A percentile compares a stretch with the other conserved stretches of the same genome.
Conservation (phyloP, 768 basidiomycete species). For the Terana coerulea region DNA sequence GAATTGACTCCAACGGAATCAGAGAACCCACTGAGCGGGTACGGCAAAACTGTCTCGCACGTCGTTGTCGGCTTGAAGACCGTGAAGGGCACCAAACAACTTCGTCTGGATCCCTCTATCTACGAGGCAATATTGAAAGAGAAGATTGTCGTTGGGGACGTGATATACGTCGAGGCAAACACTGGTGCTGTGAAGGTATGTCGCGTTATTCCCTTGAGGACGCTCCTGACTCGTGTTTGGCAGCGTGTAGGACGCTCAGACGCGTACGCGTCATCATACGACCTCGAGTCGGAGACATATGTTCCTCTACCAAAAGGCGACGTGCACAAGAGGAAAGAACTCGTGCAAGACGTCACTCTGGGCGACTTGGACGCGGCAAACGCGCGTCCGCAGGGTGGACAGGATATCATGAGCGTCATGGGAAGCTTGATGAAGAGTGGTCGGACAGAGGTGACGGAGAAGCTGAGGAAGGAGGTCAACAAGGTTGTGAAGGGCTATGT, state of each 20-base stretch:
- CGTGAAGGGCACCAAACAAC: constrained; percentile 80
- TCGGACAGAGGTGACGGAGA: constrained; percentile 95
- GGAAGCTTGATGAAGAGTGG: constrained; percentile 84
- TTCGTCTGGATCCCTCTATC: constrained; percentile 90
- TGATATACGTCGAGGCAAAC: constrained; percentile 91
- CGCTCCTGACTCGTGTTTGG: neutral
- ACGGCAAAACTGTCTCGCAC: constrained; percentile 98
- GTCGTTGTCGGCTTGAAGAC: constrained; percentile 96
- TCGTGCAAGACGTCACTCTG: constrained; percentile 92
- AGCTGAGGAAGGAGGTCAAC: constrained; percentile 92
- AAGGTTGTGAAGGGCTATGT: constrained; percentile 97
- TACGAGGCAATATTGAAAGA: constrained; percentile 98
- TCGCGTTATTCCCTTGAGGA: neutral
- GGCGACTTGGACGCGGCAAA: constrained; percentile 97
- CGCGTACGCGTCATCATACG: constrained; percentile 96
- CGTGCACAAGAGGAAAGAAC: constrained; percentile 93
- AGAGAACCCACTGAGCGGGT: constrained; percentile 95
- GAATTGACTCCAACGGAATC: constrained; percentile 95
- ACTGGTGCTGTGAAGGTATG: constrained; percentile 92
- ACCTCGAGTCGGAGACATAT: constrained; percentile 97
- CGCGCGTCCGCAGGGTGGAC: constrained; percentile 91
- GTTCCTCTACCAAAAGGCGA: constrained; percentile 97
- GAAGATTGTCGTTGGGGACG: constrained; percentile 93
- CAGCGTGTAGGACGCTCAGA: constrained; percentile 96
- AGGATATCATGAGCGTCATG: constrained; percentile 99